Conservation (phyloP, 2,329 filamentous ascomycete genomes). For the Fusarium piperis region DNA sequence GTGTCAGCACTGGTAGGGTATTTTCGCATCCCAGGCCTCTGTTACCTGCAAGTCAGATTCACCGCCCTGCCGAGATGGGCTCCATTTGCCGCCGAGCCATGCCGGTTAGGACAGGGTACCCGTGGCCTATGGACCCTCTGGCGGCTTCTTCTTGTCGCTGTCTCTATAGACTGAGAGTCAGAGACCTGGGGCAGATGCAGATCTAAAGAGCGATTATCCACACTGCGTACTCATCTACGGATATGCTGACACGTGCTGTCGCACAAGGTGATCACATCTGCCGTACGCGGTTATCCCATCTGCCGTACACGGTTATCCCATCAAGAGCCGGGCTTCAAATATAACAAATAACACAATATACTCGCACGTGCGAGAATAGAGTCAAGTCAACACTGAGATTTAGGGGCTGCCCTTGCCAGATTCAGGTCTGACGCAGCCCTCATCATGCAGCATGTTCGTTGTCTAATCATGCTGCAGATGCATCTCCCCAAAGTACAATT, state of each 20-base stretch:
- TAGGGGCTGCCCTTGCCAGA: neutral
- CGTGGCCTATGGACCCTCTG: neutral
- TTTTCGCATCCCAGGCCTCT: neutral
- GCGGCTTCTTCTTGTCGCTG: neutral
- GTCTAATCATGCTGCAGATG: neutral
- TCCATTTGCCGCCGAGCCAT: neutral
- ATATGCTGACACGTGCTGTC: too few relatives aligned
- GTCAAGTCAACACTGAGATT: neutral
- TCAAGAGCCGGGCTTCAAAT: too few relatives aligned
- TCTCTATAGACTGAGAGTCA: neutral
- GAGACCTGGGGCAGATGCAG: neutral
- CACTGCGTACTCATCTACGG: neutral
- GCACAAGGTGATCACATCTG: too few relatives aligned
- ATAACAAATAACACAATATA: too few relatives aligned
- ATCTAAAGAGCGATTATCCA: neutral
- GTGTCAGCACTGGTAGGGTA: neutral
- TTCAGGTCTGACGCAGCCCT: neutral
- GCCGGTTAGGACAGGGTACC: neutral
- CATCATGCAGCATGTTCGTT: neutral
- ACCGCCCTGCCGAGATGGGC: neutral
- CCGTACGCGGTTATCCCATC: too few relatives aligned
- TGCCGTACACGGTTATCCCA: too few relatives aligned
- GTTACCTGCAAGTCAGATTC: neutral
- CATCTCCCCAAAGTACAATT: neutral
- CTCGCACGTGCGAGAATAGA: neutral